Evolutionary conservation across 495 filamentous ascomycete species (phyloP).

Genomic region (Neurospora sp.): DNA sequence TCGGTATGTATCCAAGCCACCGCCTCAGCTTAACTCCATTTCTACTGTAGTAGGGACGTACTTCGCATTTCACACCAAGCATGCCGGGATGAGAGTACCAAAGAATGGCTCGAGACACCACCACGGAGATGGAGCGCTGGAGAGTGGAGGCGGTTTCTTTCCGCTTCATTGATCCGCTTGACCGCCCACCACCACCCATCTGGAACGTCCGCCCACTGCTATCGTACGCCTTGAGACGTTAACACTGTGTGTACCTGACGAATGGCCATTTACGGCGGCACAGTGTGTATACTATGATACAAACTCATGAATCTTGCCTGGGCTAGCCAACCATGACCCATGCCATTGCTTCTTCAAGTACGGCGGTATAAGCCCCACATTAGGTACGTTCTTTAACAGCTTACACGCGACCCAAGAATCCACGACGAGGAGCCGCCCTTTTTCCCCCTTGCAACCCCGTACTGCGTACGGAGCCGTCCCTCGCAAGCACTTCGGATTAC

Average conservation of each 20-base stretch:
- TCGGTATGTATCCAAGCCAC: not conserved
- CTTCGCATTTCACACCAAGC: not conserved
- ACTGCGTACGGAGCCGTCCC: not conserved
- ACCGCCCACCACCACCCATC: conserved; percentile 13
- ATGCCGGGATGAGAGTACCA: not conserved
- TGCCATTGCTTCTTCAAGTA: not conserved
- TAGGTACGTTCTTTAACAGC: not conserved
- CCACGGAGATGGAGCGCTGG: not conserved
- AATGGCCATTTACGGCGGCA: not conserved
- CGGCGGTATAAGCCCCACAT: not conserved
- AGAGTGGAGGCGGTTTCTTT: conserved; percentile 3
- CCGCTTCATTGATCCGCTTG: conserved; percentile 23
- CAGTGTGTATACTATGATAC: not conserved
- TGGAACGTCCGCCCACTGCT: conserved; percentile 1
- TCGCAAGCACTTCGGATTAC: not conserved
- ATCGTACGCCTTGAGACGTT: not conserved
- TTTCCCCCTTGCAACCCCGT: conserved; percentile 12
- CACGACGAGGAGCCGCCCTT: not conserved
- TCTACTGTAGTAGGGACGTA: not conserved
- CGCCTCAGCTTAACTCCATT: not conserved
- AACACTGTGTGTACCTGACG: not conserved
- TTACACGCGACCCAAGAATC: not conserved
- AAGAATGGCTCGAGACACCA: conserved; percentile 1
- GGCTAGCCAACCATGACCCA: not conserved
- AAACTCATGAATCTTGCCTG: not conserved